Evolutionary conservation across 768 basidiomycete species (phyloP), one percentile per base, ranked within the genome.

Genomic region (Chlorophyllum brunneum): DNA sequence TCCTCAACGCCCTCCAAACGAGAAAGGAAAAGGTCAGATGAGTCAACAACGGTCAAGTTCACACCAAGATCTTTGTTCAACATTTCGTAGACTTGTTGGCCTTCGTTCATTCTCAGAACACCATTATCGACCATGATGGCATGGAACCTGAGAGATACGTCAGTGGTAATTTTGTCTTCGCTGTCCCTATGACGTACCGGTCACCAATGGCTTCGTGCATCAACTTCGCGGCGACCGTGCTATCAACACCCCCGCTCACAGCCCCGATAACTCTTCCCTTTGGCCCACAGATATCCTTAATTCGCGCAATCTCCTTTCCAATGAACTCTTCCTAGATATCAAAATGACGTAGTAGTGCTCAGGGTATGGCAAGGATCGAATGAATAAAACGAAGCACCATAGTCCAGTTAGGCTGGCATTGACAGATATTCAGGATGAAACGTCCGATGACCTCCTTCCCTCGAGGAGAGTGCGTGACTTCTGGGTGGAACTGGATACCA

Each of bases 81-180:
- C 94, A 95, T 98, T 60, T 86, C 82, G 68, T 95, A 68, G 13
- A 99, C 97, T 67, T 97, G 93, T 48, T 79, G 64, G 8, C 86
- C 94, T 67, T 99, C 97, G 63, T 98, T 87, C 58, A 88, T 70
- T 47, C 97, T 89, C 9, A 99, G 78, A 24, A 98, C 95, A 52
- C 97, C 97, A 63, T 99, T 99, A 70, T 98, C 95, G 38, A 98
- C 97, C 94, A 98, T 95, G 72, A 98, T 97, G 8, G 95, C 97
- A 63, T 95, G 97, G 79, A 99, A 99, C 54, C 95, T 95, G 61
- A 15, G 6, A 5, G 33, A 40, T 8, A 45, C 33, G 39, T 41
- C 22, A 38, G 24, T 38, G 48, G 27, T 4, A 42, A 34, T 23
- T 27, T 39, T 51, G 36, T 26, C 54, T 26, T 18, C 31, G 8